Evolutionary conservation across 225 moss, liverwort and hornwort genomes (phyloP).

Genomic region (Polytrichum formosum): DNA sequence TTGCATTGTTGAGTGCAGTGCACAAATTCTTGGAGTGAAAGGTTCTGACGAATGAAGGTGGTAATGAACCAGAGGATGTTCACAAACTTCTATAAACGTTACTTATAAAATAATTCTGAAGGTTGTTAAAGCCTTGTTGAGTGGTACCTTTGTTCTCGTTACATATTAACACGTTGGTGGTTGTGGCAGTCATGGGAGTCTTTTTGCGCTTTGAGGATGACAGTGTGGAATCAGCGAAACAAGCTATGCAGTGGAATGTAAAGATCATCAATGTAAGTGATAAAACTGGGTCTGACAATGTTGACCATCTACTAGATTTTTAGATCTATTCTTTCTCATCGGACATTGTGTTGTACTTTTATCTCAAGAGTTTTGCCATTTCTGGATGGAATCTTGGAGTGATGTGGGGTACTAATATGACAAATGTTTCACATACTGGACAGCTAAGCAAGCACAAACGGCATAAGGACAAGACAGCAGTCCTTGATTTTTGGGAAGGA

Average conservation of each 20-base stretch:
- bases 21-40: too few species aligned
- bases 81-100: too few species aligned
- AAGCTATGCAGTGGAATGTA: slow-evolving; percentile 96
- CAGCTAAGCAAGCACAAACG: slow-evolving; percentile 99
- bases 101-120: too few species aligned
- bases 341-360: neutral
- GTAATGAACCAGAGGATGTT: too few species aligned
- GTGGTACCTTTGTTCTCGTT: too few species aligned
- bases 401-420: neutral
- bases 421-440: slow-evolving; percentile 12
- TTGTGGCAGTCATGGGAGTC: slow-evolving; percentile 77
- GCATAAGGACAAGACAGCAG: slow-evolving; percentile 95
- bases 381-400: neutral
- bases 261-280: slow-evolving; percentile 83
- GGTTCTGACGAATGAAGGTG: too few species aligned
- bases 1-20: neutral
- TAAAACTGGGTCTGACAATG: slow-evolving; percentile 3
- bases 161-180: neutral
- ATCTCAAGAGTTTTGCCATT: neutral
- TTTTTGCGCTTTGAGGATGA: slow-evolving; percentile 97
- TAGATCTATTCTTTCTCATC: neutral
- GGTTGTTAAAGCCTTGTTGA: too few species aligned
- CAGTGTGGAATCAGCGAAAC: slow-evolving; percentile 98
- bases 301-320: neutral
- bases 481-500: slow-evolving; percentile 90